These are phyloP conservation scores for Ajuga reptans DNA, from an alignment of 305 asterid species.

Conservation along the genomic window DNA sequence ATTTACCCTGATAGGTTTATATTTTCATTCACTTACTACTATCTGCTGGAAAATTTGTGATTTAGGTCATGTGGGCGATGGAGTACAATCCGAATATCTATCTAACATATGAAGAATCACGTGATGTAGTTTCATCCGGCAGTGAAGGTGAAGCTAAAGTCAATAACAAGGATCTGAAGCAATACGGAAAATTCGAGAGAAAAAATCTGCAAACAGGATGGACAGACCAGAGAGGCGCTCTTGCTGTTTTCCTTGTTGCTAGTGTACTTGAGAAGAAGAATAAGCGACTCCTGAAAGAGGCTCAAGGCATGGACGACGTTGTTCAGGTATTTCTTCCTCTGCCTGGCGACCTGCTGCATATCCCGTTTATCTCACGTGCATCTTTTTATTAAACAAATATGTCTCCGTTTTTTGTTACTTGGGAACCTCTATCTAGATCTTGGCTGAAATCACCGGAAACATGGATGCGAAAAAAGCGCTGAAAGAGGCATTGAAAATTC, in stretches of 20 bases:
- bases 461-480: constrained; percentile 82
- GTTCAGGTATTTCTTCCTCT: constrained; percentile 48
- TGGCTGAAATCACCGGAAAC: constrained; percentile 86
- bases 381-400: neutral
- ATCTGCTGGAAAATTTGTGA: neutral
- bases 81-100: constrained; percentile 78
- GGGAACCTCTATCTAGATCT: constrained; percentile 41
- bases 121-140: constrained; percentile 25
- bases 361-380: neutral
- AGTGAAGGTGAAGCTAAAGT: constrained; percentile 34
- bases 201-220: constrained; percentile 60
- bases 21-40: neutral
- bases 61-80: constrained; percentile 98
- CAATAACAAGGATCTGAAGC: constrained; percentile 48
- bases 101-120: constrained; percentile 49
- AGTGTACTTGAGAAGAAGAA: constrained; percentile 85
- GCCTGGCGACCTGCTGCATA: neutral
- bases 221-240: constrained; percentile 66
- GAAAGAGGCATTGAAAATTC: constrained; percentile 63
- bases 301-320: constrained; percentile 88
- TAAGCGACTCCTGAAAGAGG: constrained; percentile 67
- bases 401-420: neutral
- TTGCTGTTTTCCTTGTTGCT: constrained; percentile 81
- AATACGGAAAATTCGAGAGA: constrained; percentile 82
- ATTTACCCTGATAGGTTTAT: neutral